A percentile compares a stretch with the other conserved stretches of the same genome.
These are phyloP conservation scores for Wickerhamiella lipophila DNA, from an alignment of 805 yeast genomes.

Conservation along the genomic window DNA sequence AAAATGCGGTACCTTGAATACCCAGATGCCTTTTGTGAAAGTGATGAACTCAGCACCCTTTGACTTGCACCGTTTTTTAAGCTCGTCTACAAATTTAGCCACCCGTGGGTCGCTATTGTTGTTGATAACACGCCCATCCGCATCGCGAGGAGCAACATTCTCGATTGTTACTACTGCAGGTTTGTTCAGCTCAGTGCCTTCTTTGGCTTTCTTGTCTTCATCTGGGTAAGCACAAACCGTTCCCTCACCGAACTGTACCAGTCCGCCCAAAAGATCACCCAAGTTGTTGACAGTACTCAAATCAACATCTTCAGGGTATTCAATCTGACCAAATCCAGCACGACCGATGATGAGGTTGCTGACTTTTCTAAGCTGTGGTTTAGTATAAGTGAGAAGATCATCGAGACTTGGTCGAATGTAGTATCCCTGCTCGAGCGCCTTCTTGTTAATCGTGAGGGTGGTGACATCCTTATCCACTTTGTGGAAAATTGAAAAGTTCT, in stretches of 20 bases:
- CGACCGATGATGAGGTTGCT: constrained; percentile 60
- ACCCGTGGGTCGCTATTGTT: constrained; percentile 62
- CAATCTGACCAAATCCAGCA: constrained; percentile 53
- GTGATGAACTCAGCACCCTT: constrained; percentile 70
- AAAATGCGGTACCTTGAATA: constrained; percentile 77
- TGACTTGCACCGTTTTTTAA: constrained; percentile 37
- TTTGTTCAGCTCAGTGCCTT: constrained; percentile 67
- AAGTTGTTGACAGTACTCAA: constrained; percentile 48
- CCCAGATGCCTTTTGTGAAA: constrained; percentile 62
- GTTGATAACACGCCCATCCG: constrained; percentile 44
- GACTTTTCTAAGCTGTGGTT: constrained; percentile 48
- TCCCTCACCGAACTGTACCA: constrained; percentile 49
- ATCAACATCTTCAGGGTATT: constrained; percentile 65
- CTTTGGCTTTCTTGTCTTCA: constrained; percentile 39
- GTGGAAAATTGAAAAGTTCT: constrained; percentile 4
- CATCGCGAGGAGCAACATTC: constrained; percentile 60
- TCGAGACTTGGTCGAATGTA: constrained; percentile 66
- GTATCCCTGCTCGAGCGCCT: constrained; percentile 40
- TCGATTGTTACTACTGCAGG: constrained; percentile 62
- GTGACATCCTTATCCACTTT: constrained; percentile 13
- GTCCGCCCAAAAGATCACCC: constrained; percentile 48
- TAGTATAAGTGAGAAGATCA: constrained; percentile 42
- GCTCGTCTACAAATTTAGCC: constrained; percentile 33
- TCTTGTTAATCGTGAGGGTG: constrained; percentile 19
- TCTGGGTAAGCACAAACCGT: constrained; percentile 62